Evolutionary conservation across 768 basidiomycete species (phyloP).

Genomic region (Mycena indigotica): DNA sequence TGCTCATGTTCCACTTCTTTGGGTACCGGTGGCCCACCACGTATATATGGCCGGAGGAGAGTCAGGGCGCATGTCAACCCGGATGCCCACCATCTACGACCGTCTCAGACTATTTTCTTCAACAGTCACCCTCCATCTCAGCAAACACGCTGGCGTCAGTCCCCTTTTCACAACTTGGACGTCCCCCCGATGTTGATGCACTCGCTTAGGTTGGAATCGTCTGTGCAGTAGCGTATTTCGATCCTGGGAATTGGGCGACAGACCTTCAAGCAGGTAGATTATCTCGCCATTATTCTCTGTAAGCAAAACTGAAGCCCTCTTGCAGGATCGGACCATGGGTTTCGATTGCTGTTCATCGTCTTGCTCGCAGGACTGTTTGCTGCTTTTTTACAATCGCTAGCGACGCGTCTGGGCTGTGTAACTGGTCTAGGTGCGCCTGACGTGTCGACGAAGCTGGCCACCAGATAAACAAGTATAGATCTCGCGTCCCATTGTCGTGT

Average conservation of each 20-base stretch:
- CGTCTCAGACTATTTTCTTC: neutral
- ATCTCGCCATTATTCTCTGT: constrained; percentile 65
- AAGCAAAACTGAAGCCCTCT: neutral
- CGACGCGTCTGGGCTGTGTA: constrained; percentile 79
- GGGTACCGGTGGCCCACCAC: too few relatives aligned
- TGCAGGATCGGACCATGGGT: constrained; percentile 39
- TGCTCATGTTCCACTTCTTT: neutral
- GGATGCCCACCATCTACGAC: neutral
- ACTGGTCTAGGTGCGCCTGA: constrained; percentile 67
- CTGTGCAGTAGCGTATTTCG: constrained; percentile 87
- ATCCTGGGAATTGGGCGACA: constrained; percentile 76
- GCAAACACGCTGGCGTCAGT: neutral
- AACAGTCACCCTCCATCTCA: neutral
- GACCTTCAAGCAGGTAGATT: constrained; percentile 87
- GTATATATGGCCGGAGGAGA: neutral
- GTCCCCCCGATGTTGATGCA: neutral
- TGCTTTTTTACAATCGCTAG: constrained; percentile 81
- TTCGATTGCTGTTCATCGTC: constrained; percentile 83
- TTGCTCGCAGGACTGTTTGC: constrained; percentile 82
- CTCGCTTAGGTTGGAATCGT: constrained; percentile 63
- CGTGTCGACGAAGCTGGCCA: too few relatives aligned
- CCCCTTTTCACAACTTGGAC: neutral
- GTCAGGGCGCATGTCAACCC: neutral
- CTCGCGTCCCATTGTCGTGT: constrained; percentile 62
- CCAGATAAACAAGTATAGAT: constrained; percentile 32